phyloP scores from a whole-genome alignment of 495 filamentous ascomycete genomes.

The Xylaria palmicola region DNA sequence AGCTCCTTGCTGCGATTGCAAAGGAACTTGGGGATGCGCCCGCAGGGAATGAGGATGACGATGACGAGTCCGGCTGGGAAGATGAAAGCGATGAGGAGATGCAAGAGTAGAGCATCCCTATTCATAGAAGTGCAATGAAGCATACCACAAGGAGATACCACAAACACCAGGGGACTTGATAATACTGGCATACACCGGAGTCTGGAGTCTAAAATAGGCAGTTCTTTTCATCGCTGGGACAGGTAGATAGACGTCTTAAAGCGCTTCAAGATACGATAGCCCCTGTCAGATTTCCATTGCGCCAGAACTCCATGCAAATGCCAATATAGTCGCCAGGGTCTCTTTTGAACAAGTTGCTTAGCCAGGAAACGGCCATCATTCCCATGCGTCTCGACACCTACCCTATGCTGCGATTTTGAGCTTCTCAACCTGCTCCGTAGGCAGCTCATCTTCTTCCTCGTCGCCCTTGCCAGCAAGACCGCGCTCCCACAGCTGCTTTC shows the following conservation, averaged over 20 bases:
- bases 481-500: conserved; percentile 80
- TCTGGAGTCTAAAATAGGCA: conserved; percentile 27
- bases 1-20: conserved; percentile 57
- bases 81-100: conserved; percentile 49
- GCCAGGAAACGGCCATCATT: background rate
- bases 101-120: conserved; percentile 24
- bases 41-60: conserved; percentile 48
- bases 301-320: conserved; percentile 30
- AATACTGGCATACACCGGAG: conserved; percentile 25
- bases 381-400: background rate
- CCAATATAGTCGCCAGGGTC: conserved; percentile 6
- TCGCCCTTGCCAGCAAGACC: conserved; percentile 73
- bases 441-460: conserved; percentile 64
- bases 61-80: conserved; percentile 36
- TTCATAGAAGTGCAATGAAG: conserved; percentile 13
- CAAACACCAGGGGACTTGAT: conserved; percentile 17
- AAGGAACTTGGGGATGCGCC: conserved; percentile 53
- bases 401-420: conserved; percentile 55
- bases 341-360: background rate
- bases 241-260: conserved; percentile 11
- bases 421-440: conserved; percentile 61
- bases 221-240: conserved; percentile 1
- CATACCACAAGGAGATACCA: conserved; percentile 28
- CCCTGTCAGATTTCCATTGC: conserved; percentile 18
- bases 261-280: conserved; percentile 8